phyloP scores from a whole-genome alignment of 2,329 filamentous ascomycete genomes.

The Clarireedia sp. region DNA sequence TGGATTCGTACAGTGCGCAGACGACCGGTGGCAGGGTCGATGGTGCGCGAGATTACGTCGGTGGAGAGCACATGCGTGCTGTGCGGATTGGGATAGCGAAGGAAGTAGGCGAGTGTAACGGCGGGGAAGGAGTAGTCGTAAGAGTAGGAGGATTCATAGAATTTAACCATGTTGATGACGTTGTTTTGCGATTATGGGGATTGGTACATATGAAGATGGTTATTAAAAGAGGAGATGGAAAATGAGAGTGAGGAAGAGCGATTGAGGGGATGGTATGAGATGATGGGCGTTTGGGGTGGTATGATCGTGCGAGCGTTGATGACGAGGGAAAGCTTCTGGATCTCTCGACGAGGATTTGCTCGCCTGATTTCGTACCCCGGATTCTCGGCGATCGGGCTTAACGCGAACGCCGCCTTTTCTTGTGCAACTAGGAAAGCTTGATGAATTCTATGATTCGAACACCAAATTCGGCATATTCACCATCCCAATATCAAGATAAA shows the following conservation, averaged over 20 bases:
- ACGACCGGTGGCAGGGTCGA: conserved; percentile 66
- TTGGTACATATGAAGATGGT: not conserved
- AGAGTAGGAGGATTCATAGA: conserved; percentile 51
- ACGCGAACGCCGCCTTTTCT: too few species aligned
- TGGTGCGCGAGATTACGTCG: conserved; percentile 68
- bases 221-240: not conserved
- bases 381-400: not conserved
- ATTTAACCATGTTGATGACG: conserved; percentile 30
- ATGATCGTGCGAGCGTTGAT: not conserved
- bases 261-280: conserved; percentile 4
- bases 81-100: conserved; percentile 83
- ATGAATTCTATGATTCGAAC: too few species aligned
- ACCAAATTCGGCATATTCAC: not conserved
- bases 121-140: conserved; percentile 78
- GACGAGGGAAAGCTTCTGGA: not conserved
- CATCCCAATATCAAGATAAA: not conserved
- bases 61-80: conserved; percentile 74
- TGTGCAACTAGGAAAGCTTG: too few species aligned
- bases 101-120: conserved; percentile 82
- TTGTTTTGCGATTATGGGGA: conserved; percentile 4
- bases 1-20: conserved; percentile 74
- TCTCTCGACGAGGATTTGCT: not conserved
- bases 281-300: not conserved
- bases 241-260: not conserved
- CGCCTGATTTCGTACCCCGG: conserved; percentile 7